phyloP scores from a whole-genome alignment of 495 filamentous ascomycete genomes.

The Ascobolus immersus region DNA sequence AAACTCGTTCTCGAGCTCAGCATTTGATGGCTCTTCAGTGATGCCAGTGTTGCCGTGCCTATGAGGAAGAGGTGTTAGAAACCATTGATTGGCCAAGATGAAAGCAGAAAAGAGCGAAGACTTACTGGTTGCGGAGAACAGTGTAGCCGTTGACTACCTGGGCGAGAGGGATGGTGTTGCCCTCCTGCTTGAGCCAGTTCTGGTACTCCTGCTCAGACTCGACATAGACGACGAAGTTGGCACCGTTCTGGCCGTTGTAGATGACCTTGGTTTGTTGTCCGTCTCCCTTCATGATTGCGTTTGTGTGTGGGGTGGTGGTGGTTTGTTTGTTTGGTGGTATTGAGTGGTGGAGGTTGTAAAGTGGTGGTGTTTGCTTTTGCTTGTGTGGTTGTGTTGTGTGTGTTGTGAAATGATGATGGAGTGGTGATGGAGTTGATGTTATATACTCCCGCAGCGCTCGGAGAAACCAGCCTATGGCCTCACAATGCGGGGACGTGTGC shows the following conservation, averaged over 20 bases:
- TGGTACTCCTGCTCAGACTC: constrained; percentile 47
- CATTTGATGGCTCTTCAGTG: constrained; percentile 48
- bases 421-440: too few relatives aligned
- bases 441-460: too few relatives aligned
- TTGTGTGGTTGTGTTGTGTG: too few relatives aligned
- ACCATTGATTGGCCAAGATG: neutral
- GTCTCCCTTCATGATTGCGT: constrained; percentile 36
- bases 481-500: too few relatives aligned
- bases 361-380: too few relatives aligned
- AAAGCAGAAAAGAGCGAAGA: constrained; percentile 6
- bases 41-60: constrained; percentile 74
- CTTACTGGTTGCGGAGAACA: constrained; percentile 75
- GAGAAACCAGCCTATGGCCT: too few relatives aligned
- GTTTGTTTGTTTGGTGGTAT: constrained; percentile 7
- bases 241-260: constrained; percentile 67
- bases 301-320: constrained; percentile 21
- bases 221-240: constrained; percentile 79
- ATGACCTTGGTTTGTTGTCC: constrained; percentile 51
- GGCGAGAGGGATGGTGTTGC: constrained; percentile 50
- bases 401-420: too few relatives aligned
- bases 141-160: constrained; percentile 72
- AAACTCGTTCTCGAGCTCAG: constrained; percentile 63
- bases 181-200: constrained; percentile 71
- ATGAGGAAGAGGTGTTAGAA: constrained; percentile 1
- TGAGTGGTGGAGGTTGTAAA: too few relatives aligned